Percentiles rank a stretch among this genome's conserved stretches.
Evolutionary conservation across 2,329 filamentous ascomycete species (phyloP).

Genomic region (Colletotrichum siamense): DNA sequence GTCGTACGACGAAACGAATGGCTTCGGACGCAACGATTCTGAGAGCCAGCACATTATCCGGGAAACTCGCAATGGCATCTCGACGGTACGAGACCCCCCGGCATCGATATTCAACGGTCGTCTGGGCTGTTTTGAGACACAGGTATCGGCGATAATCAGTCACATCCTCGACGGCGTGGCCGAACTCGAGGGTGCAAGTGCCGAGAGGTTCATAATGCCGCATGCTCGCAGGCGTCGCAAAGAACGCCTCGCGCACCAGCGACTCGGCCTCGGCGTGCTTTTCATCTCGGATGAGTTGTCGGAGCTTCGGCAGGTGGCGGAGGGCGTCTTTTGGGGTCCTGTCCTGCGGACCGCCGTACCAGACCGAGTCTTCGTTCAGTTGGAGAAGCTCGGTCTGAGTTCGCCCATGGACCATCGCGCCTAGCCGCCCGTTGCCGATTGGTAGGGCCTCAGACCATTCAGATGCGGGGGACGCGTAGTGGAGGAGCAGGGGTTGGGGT

Average conservation of each 20-base stretch:
- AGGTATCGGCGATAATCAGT: constrained; percentile 20
- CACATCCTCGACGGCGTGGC: constrained; percentile 28
- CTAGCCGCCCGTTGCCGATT: constrained; percentile 48
- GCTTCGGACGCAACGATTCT: constrained; percentile 23
- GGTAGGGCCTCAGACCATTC: constrained; percentile 39
- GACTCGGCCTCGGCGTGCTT: constrained; percentile 24
- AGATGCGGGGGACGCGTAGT: constrained; percentile 33
- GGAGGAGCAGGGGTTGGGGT: constrained; percentile 21
- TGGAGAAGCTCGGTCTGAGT: constrained; percentile 39
- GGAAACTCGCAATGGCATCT: constrained; percentile 28
- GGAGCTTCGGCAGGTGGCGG: constrained; percentile 37
- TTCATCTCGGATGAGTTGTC: constrained; percentile 40
- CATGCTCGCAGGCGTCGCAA: constrained; percentile 49
- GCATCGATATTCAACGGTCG: constrained; percentile 12
- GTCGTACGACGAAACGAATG: constrained; percentile 28
- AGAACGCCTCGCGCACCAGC: constrained; percentile 38
- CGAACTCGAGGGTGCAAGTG: constrained; percentile 43
- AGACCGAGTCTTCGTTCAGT: constrained; percentile 53
- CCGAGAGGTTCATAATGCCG: constrained; percentile 51
- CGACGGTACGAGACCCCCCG: constrained; percentile 24
- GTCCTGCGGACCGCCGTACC: constrained; percentile 45
- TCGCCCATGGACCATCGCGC: constrained; percentile 44
- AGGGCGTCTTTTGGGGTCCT: constrained; percentile 40
- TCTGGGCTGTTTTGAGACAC: constrained; percentile 16
- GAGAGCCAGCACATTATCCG: constrained; percentile 26